Percentiles rank a stretch among this genome's conserved stretches.
These are phyloP conservation scores for Cadophora luteo-olivacea DNA, from an alignment of 2,329 filamentous ascomycete genomes.

Conservation along the genomic window DNA sequence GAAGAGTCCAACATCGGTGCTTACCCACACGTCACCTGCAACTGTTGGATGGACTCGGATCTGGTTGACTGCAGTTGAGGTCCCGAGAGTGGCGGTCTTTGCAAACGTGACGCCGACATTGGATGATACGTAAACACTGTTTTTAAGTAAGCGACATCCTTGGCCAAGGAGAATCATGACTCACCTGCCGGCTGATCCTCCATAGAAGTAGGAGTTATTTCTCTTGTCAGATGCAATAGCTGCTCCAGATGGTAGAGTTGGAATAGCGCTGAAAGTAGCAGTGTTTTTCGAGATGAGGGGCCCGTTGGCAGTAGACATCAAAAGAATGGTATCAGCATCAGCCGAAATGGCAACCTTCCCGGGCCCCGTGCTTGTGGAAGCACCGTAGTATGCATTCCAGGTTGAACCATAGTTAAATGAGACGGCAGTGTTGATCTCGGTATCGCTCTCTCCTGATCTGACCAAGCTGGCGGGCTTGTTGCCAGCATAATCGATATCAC, in stretches of 20 bases:
- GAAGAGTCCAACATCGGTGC: slow-evolving; percentile 61
- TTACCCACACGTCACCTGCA: slow-evolving; percentile 66
- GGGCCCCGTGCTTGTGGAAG: slow-evolving; percentile 20
- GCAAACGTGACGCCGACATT: slow-evolving; percentile 55
- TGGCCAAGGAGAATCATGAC: not conserved
- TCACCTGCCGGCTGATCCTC: slow-evolving; percentile 24
- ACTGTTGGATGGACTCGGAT: slow-evolving; percentile 56
- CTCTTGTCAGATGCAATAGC: slow-evolving; percentile 60
- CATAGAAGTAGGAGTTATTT: slow-evolving; percentile 33
- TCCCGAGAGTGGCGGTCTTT: slow-evolving; percentile 19
- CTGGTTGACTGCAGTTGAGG: slow-evolving; percentile 53
- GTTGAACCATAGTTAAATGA: slow-evolving; percentile 30
- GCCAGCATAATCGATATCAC: slow-evolving; percentile 41
- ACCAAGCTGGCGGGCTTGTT: slow-evolving; percentile 29
- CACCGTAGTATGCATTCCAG: slow-evolving; percentile 31
- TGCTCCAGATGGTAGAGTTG: slow-evolving; percentile 50
- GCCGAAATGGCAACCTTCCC: slow-evolving; percentile 33
- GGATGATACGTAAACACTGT: slow-evolving; percentile 57
- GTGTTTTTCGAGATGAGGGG: slow-evolving; percentile 25
- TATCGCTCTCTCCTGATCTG: slow-evolving; percentile 28
- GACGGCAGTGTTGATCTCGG: slow-evolving; percentile 25
- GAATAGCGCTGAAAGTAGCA: slow-evolving; percentile 52
- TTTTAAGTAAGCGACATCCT: not conserved
- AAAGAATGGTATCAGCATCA: slow-evolving; percentile 27
- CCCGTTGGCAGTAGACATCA: slow-evolving; percentile 25